Evolutionary conservation across 208 protist species (phyloP).

Genomic region (Crithidia bombi): DNA sequence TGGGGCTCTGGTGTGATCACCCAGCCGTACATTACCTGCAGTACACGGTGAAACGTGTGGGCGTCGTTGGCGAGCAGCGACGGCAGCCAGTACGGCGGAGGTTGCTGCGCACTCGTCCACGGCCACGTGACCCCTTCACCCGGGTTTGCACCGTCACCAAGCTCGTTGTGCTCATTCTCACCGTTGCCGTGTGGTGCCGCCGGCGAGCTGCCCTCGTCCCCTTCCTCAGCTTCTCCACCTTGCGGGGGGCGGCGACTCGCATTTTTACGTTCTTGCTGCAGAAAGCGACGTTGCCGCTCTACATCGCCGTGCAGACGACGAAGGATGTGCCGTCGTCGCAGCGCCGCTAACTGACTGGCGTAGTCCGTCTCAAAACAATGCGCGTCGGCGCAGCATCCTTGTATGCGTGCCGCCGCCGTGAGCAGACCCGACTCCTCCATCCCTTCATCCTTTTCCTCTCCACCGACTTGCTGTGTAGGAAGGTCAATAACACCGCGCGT

Average conservation of each 20-base stretch:
- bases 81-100: slow-evolving; percentile 69
- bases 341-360: slow-evolving; percentile 6
- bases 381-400: slow-evolving; percentile 22
- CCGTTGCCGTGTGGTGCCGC: slow-evolving; percentile 34
- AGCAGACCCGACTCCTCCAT: not conserved
- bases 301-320: slow-evolving; percentile 33
- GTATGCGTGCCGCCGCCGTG: slow-evolving; percentile 11
- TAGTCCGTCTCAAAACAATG: slow-evolving; percentile 40
- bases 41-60: slow-evolving; percentile 50
- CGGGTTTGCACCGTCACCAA: slow-evolving; percentile 31
- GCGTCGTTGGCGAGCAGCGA: slow-evolving; percentile 68
- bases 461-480: not conserved
- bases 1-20: slow-evolving; percentile 45
- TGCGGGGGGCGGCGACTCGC: slow-evolving; percentile 2
- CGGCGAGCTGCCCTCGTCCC: slow-evolving; percentile 14
- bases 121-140: slow-evolving; percentile 18
- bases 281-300: slow-evolving; percentile 21
- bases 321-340: slow-evolving; percentile 34
- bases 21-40: slow-evolving; percentile 80
- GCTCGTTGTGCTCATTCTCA: slow-evolving; percentile 21
- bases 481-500: slow-evolving; percentile 23
- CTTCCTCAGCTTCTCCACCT: not conserved
- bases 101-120: slow-evolving; percentile 21
- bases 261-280: slow-evolving; percentile 12
- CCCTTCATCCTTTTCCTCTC: slow-evolving; percentile 18